Evolutionary conservation across 1,139 yeast species (phyloP).

Genomic region (Protomyces pachydermus): DNA sequence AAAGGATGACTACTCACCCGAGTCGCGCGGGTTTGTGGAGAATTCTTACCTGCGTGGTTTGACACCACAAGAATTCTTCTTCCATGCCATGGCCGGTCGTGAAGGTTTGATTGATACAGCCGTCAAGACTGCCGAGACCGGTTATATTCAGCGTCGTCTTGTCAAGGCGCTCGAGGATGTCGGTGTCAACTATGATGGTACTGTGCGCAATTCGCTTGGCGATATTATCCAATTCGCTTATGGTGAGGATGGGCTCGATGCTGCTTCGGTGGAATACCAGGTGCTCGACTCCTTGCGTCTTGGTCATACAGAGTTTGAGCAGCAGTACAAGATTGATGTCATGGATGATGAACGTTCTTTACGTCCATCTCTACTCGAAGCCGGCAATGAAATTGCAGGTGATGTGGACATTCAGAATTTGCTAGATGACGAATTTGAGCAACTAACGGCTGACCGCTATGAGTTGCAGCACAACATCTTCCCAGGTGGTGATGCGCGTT

Average conservation of each 20-base stretch:
- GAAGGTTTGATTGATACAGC: constrained; percentile 99
- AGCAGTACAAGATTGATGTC: constrained; percentile 79
- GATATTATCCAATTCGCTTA: constrained; percentile 92
- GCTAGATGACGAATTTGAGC: constrained; percentile 78
- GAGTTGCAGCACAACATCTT: constrained; percentile 76
- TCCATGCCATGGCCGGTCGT: constrained; percentile 99
- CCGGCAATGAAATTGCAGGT: constrained; percentile 87
- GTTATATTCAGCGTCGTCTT: constrained; percentile 97
- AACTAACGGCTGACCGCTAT: constrained; percentile 68
- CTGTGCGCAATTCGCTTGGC: constrained; percentile 95
- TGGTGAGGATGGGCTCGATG: constrained; percentile 99
- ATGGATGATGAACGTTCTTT: constrained; percentile 61
- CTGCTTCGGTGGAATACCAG: constrained; percentile 95
- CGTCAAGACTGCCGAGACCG: constrained; percentile 97
- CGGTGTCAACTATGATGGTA: constrained; percentile 98
- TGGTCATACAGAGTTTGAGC: constrained; percentile 74
- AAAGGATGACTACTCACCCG: constrained; percentile 96
- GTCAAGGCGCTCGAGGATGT: constrained; percentile 98
- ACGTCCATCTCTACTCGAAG: constrained; percentile 70
- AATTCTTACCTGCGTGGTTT: constrained; percentile 95
- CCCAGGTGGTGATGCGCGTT: constrained; percentile 78
- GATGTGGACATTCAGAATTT: constrained; percentile 75
- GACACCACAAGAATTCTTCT: constrained; percentile 97
- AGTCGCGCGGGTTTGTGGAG: constrained; percentile 95
- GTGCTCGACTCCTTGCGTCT: constrained; percentile 96